Evolutionary conservation across 73 alveolate genomes (phyloP).

Genomic region (Durusdinium trenchii): DNA sequence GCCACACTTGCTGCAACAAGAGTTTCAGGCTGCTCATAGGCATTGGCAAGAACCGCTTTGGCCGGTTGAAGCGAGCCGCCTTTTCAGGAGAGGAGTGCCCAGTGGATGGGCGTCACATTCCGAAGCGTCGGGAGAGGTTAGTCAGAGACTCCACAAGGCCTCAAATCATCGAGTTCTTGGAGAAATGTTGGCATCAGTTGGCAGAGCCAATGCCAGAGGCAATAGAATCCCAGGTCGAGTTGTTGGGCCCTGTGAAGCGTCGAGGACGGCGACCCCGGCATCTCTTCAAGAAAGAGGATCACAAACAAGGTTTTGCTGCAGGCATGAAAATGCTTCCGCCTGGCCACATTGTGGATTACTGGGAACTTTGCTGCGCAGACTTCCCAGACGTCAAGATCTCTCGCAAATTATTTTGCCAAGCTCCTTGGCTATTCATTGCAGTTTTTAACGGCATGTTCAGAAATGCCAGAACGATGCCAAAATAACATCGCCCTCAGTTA

Average conservation of each 20-base stretch:
- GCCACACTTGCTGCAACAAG: not conserved
- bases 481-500: too few relatives aligned
- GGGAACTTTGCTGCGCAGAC: not conserved
- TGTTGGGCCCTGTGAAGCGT: not conserved
- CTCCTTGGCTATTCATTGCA: not conserved
- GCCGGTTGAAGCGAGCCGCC: not conserved
- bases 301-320: not conserved
- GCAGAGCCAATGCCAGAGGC: not conserved
- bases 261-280: not conserved
- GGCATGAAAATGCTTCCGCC: not conserved
- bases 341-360: not conserved
- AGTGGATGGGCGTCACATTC: not conserved
- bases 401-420: not conserved
- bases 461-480: too few relatives aligned
- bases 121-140: not conserved
- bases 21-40: not conserved
- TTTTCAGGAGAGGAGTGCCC: not conserved
- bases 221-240: not conserved
- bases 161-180: not conserved
- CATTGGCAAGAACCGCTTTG: not conserved
- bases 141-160: not conserved
- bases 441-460: too few relatives aligned
- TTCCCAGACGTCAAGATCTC: not conserved
- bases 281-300: not conserved
- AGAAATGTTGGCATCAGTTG: not conserved